Conservation (phyloP, 495 filamentous ascomycete genomes). For the Schizothecium vesticola region DNA sequence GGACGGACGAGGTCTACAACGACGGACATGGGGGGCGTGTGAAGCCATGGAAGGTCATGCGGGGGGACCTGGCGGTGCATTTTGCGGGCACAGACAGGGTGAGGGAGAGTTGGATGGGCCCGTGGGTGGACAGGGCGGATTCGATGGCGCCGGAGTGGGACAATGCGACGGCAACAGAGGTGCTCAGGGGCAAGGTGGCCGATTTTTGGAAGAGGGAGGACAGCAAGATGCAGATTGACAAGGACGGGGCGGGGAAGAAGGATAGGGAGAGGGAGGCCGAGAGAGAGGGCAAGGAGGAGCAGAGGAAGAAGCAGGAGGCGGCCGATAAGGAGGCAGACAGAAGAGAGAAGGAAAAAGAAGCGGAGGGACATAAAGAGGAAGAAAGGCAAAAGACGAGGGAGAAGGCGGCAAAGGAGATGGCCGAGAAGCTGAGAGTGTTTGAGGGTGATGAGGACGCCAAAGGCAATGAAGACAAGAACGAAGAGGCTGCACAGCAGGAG, state of each 20-base stretch:
- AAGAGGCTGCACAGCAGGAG: not conserved
- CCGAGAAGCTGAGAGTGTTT: not conserved
- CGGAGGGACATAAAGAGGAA: constrained; percentile 2
- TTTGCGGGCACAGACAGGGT: constrained; percentile 22
- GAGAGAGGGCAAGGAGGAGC: not conserved
- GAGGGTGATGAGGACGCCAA: not conserved
- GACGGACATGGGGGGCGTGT: constrained; percentile 18
- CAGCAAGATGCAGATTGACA: constrained; percentile 6
- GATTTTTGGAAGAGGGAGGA: constrained; percentile 15
- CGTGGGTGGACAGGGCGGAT: constrained; percentile 22
- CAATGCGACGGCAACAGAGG: constrained; percentile 15
- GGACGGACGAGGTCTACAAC: constrained; percentile 17
- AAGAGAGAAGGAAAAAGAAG: constrained; percentile 8
- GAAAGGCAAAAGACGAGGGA: not conserved
- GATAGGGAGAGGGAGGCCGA: constrained; percentile 1
- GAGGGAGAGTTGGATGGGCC: constrained; percentile 26
- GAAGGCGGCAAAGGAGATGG: not conserved
- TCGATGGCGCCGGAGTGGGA: constrained; percentile 19
- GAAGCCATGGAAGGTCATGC: constrained; percentile 27
- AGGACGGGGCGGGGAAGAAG: constrained; percentile 6
- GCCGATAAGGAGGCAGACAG: constrained; percentile 10
- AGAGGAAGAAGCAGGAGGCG: constrained; percentile 9
- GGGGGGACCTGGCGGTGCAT: constrained; percentile 23
- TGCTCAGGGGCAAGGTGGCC: constrained; percentile 8
- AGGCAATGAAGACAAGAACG: constrained; percentile 4